Evolutionary conservation across 73 alveolate species (phyloP), one percentile per base, ranked within the genome.

Genomic region (Effrenium voratum): DNA sequence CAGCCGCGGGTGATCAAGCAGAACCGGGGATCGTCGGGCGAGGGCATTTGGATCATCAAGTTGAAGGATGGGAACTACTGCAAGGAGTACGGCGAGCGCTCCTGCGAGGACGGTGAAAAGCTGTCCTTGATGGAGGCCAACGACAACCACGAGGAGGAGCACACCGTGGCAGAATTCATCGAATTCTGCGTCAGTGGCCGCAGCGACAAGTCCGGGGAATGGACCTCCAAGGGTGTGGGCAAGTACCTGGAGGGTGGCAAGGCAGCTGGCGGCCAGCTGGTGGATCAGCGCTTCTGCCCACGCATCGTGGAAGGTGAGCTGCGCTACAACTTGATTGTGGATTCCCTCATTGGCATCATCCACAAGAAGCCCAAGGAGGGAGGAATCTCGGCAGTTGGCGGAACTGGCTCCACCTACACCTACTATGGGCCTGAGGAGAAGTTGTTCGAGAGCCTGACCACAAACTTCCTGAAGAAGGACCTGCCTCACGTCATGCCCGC

Each of bases 281-380:
- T 85, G 52, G 98, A 87, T 59, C 98, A 99, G 95, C 76, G 93
- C 59, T 55, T 88, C 38, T 99, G 70, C 73, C 98, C 93, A 66
- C 96, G 50, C 70, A 96, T 63, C 99, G 99, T 34, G 82, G 98
- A 44, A 73, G 99, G 93, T 84, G 95, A 87, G 84, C 84, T 87
- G 72, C 87, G 87, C 87, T 77, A 77, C 91, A 81, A 81, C n/a
- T 45, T 81, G 46, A 81, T 81, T 45, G 68, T 45, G 22, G 91
- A 81, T 49, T 47, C 91, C 26, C 55, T 49, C 73, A 81, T 49
- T 46, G 91, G 92, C 32, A 57, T 81, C 92, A 81, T 81, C 57
- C 92, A 81, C 92, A 81, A 81, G 92, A 81, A 81, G 49, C 92
- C 92, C 30, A 81, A 81, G 92, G 93, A 59, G 59, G 93, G 80